Evolutionary conservation across 2,329 filamentous ascomycete species (phyloP).

Genomic region (Chrysoporthe austroafricana): DNA sequence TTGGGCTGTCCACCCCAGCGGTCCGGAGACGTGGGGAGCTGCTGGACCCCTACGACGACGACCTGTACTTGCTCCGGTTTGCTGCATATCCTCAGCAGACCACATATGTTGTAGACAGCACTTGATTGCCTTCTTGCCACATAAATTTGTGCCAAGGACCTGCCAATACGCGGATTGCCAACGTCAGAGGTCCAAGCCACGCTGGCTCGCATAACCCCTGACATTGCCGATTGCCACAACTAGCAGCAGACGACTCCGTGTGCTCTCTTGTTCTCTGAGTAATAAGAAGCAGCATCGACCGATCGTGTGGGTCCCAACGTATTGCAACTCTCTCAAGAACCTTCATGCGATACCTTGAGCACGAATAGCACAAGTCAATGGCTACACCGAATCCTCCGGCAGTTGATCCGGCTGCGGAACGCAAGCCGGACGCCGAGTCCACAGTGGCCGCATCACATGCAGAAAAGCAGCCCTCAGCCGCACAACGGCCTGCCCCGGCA

Average conservation of each 20-base stretch:
- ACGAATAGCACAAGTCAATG: conserved; percentile 9
- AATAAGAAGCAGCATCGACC: not conserved
- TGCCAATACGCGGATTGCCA: no score
- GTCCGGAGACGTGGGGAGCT: not conserved
- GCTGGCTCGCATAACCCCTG: conserved; percentile 1
- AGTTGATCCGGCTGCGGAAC: not conserved
- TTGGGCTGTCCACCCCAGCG: no score
- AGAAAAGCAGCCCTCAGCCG: conserved; percentile 9
- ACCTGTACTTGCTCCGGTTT: not conserved
- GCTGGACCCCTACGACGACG: no score
- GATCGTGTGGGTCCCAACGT: no score
- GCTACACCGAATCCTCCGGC: conserved; percentile 16
- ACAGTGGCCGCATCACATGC: not conserved
- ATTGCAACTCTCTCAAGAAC: not conserved
- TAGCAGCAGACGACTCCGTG: not conserved
- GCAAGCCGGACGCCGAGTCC: conserved; percentile 10
- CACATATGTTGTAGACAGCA: no score
- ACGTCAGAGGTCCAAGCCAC: not conserved
- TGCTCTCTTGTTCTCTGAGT: not conserved
- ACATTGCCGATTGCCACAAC: not conserved
- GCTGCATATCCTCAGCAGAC: no score
- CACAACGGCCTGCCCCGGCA: not conserved
- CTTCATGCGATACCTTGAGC: not conserved
- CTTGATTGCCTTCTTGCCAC: not conserved
- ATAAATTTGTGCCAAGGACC: not conserved